Evolutionary conservation across 148 eudicot genomes (phyloP).

Genomic region (Diospyros lotus): DNA sequence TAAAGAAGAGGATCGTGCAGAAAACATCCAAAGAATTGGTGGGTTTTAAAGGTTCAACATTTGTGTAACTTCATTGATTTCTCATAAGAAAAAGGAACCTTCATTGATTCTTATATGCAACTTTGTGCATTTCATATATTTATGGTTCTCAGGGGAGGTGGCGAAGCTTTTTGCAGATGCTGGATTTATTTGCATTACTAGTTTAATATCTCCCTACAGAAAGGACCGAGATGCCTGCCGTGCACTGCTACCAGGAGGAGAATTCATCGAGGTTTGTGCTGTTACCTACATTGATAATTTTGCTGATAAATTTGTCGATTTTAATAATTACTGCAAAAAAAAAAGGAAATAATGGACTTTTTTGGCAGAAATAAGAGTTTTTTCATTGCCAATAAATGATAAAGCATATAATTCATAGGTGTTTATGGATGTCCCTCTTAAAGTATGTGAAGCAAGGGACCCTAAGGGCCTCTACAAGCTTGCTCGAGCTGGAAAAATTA

Average conservation of each 20-base stretch:
- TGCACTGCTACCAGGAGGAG: slow-evolving; percentile 51
- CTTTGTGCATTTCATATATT: background rate
- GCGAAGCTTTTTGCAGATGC: slow-evolving; percentile 96
- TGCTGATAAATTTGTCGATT: slow-evolving; percentile 6
- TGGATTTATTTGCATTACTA: slow-evolving; percentile 95
- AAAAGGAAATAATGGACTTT: background rate
- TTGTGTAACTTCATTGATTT: background rate
- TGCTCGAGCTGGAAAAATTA: slow-evolving; percentile 89
- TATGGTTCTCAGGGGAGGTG: slow-evolving; percentile 68
- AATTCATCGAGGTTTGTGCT: slow-evolving; percentile 61
- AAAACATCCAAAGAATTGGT: slow-evolving; percentile 91
- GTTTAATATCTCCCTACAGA: slow-evolving; percentile 90
- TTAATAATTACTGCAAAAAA: slow-evolving; percentile 2
- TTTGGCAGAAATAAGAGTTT: background rate
- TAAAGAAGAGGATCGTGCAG: slow-evolving; percentile 79
- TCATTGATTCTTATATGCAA: background rate
- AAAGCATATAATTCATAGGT: slow-evolving; percentile 46
- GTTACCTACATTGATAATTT: no score
- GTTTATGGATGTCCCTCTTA: slow-evolving; percentile 87
- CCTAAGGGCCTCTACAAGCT: slow-evolving; percentile 96
- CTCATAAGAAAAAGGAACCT: no score
- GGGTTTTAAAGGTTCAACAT: slow-evolving; percentile 21
- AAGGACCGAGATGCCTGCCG: slow-evolving; percentile 87
- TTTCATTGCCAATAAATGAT: slow-evolving; percentile 13
- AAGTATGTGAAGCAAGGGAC: slow-evolving; percentile 90